Evolutionary conservation across 2,329 filamentous ascomycete genomes (phyloP), one percentile per base, ranked within the genome.

Genomic region (Aspergillus sp.): DNA sequence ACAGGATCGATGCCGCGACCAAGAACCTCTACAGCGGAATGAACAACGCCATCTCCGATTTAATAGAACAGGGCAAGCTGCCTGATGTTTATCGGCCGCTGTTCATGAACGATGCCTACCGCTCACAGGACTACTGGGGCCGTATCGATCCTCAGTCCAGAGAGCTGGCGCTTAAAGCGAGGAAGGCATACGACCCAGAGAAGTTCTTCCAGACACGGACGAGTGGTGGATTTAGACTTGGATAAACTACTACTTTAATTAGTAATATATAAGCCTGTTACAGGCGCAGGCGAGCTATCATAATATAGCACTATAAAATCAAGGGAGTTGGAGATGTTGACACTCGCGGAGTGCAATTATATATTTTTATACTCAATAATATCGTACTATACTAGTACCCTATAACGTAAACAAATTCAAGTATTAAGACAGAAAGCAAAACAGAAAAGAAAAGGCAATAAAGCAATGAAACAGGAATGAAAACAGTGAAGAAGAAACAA

Each of bases 101-200:
- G 5, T 81, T 81, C 62, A 78, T 79, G 73, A 80, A 79, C 55
- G 78, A 80, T 47, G 72, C 70, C 9, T 76, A 79, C 64, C 73
- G 69, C 55, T 64, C 71, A 33, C 77, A 81, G 67, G 75, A 79
- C 52, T 80, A 76, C 64, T 80, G 74, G 70, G 72, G 71, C 6
- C 70, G 75, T 6, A 69, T 78, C 45, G 60, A 68, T 14, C 71
- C 70, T 11, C 39, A 6, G 12, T 56, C 54, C 2, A 65, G 62
- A 43, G 66, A 71, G 43, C 66, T 69, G 55, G 74, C 74, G 11
- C 64, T 70, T 37, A 58, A 67, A 8, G 71, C 73, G 6, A 68
- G 71, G 43, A 66, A 71, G 43, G 66, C 64, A 47, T 77, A 76
- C 60, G 76, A 61, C 14, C 52, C 50, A 2, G 31, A 60, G 21